Percentiles rank a stretch among this genome's conserved stretches.
phyloP scores from a whole-genome alignment of 495 filamentous ascomycete species.

The Penicillium ochrochloron region DNA sequence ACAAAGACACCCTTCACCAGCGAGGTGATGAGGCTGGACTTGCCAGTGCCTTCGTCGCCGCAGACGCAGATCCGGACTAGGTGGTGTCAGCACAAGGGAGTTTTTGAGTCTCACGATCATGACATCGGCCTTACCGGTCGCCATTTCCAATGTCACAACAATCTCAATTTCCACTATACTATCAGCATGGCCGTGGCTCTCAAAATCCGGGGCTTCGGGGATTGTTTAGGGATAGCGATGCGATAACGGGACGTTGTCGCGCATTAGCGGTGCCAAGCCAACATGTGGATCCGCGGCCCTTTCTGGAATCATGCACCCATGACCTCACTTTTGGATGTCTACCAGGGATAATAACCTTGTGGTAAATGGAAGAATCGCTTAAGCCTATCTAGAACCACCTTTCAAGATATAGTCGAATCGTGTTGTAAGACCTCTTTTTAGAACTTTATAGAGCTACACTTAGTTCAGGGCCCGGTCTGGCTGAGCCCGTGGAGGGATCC shows the following conservation, averaged over 20 bases:
- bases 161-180: constrained; percentile 7
- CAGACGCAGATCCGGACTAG: constrained; percentile 93
- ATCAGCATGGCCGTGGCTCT: constrained; percentile 3
- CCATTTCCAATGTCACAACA: constrained; percentile 30
- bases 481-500: too few species aligned
- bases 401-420: too few species aligned
- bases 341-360: too few species aligned
- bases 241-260: not conserved
- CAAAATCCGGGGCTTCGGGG: not conserved
- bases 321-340: not conserved
- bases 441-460: too few species aligned
- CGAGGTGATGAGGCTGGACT: constrained; percentile 58
- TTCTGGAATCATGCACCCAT: not conserved
- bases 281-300: not conserved
- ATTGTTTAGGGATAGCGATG: constrained; percentile 7
- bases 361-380: too few species aligned
- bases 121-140: constrained; percentile 38
- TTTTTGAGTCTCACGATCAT: not conserved
- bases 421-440: too few species aligned
- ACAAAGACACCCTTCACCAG: constrained; percentile 96
- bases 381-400: too few species aligned
- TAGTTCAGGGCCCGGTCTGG: too few species aligned
- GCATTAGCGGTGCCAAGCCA: constrained; percentile 7
- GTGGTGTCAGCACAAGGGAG: constrained; percentile 21
- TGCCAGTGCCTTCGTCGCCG: constrained; percentile 81